phyloP scores from a whole-genome alignment of 768 basidiomycete species.

The Termitomyces bulborhizus region DNA sequence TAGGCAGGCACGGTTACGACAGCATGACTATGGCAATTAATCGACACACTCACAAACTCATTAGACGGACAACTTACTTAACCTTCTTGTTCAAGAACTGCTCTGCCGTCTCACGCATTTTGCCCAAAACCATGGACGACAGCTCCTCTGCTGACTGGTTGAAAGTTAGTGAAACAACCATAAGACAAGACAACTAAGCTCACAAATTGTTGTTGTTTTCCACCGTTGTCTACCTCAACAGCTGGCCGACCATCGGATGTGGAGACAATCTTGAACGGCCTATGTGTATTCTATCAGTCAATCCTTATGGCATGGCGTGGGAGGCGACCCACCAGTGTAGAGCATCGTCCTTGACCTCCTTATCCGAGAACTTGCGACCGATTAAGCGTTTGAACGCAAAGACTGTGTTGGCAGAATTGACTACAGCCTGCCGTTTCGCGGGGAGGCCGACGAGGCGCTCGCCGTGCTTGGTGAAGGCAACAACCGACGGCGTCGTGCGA shows the following conservation, averaged over 20 bases:
- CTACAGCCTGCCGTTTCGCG: slow-evolving; percentile 95
- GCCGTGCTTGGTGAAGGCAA: slow-evolving; percentile 97
- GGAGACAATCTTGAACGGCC: slow-evolving; percentile 77
- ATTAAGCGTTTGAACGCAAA: slow-evolving; percentile 94
- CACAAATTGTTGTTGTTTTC: slow-evolving; percentile 77
- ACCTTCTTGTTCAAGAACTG: slow-evolving; percentile 89
- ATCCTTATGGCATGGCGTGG: neutral
- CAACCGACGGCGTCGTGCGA: slow-evolving; percentile 96
- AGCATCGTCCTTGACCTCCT: slow-evolving; percentile 90
- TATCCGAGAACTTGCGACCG: slow-evolving; percentile 88
- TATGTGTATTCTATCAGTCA: slow-evolving; percentile 19
- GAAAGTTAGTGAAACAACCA: slow-evolving; percentile 5
- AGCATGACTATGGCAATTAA: slow-evolving; percentile 47
- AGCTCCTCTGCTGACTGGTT: slow-evolving; percentile 76
- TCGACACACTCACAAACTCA: neutral
- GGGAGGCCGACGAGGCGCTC: slow-evolving; percentile 95
- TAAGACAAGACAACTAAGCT: slow-evolving; percentile 21
- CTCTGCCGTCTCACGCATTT: slow-evolving; percentile 96
- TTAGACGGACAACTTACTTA: slow-evolving; percentile 56
- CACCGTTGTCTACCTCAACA: slow-evolving; percentile 79
- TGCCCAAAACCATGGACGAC: slow-evolving; percentile 81
- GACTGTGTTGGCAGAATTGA: slow-evolving; percentile 91
- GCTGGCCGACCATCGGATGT: slow-evolving; percentile 73
- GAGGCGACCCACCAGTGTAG: slow-evolving; percentile 60
- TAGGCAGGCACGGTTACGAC: slow-evolving; percentile 97